Base-by-base conservation (phyloP, 2,329 filamentous ascomycete genomes). In the Acrodontium crateriforme region DNA sequence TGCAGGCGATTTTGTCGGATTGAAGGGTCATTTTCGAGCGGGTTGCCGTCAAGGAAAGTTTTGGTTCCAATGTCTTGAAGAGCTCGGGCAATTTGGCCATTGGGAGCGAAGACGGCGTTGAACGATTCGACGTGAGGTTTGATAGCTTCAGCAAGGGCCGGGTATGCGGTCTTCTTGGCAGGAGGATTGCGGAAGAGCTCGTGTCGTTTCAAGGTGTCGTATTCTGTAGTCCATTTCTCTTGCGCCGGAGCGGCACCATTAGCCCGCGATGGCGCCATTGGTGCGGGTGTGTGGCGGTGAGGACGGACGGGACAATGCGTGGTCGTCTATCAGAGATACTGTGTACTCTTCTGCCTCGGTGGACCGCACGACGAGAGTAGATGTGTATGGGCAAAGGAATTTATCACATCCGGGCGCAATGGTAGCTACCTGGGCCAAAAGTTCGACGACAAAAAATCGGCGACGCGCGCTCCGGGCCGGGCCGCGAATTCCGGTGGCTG, bases 71-170 rank as follows among this genome's bases (percentile, higher is more conserved):
- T 95, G 51, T 98, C 89, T 48, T 71, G 72, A 35, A 95, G 55
- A 9, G 69, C 84, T 39, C 82, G 74, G 27, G 78, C 71, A 29
- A 98, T 54, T 28, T 78, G 62, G 29, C 80, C 82, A 55, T 77
- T 68, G 32, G 68, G 64, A 17, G 74, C 71, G 51, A 94, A 91
- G 25, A 95, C 67, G 28, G 75, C 75, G 62, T 98, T 93, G 71
- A 94, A 98, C 5, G 89, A 89, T 48, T 94, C 77, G 45, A 95
- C 78, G 56, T 98, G 89, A 27, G 89, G 89, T 40, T 80, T 69
- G 34, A 95, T 75, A n/a, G 87, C 81, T 36, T 71, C 70, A 45
- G 85, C 78, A 25, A 98, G 71, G 13, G 79, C 70, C 9, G 89
- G 89, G 50, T 92, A 95, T 34, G 87, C 83, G 7, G 79, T 79